Conservation (phyloP, 2,329 filamentous ascomycete species). For the Myriosclerotinia curreyana region DNA sequence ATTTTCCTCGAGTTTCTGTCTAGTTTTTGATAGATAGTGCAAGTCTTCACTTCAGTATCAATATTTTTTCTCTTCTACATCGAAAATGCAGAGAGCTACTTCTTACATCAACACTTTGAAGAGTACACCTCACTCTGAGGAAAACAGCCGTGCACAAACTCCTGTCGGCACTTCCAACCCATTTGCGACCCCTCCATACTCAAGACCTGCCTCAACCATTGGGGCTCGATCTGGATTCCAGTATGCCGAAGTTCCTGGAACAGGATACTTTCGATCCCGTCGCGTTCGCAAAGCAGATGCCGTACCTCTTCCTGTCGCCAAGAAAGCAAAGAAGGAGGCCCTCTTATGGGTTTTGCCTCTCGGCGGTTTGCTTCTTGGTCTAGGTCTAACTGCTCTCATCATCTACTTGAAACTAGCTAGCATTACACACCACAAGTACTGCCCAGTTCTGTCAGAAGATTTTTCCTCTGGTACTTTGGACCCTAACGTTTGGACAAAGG, state of each 20-base stretch:
- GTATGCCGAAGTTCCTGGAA: constrained; percentile 25
- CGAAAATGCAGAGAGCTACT: constrained; percentile 16
- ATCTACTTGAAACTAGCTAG: constrained; percentile 69
- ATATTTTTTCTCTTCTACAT: constrained; percentile 1
- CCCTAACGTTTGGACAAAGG: constrained; percentile 47
- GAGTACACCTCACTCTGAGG: constrained; percentile 18
- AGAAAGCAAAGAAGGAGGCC: constrained; percentile 71
- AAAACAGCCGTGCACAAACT: constrained; percentile 19
- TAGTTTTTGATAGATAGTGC: constrained; percentile 6
- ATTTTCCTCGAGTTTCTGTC: constrained; percentile 12
- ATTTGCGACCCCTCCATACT: constrained; percentile 27
- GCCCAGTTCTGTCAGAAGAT: constrained; percentile 57
- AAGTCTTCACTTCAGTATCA: constrained; percentile 12
- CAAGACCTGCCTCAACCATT: constrained; percentile 25
- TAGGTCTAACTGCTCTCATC: constrained; percentile 64
- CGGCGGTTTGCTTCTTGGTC: constrained; percentile 65
- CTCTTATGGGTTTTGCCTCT: constrained; percentile 77
- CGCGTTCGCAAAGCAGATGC: constrained; percentile 66
- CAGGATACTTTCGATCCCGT: constrained; percentile 67
- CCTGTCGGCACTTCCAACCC: constrained; percentile 22
- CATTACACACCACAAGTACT: constrained; percentile 73
- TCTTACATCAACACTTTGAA: constrained; percentile 10
- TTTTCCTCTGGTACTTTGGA: constrained; percentile 34
- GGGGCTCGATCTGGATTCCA: constrained; percentile 27
- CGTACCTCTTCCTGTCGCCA: constrained; percentile 70